These are phyloP conservation scores for Dioscorea cayenensis DNA, from an alignment of 116 monocot genomes.

Conservation along the genomic window DNA sequence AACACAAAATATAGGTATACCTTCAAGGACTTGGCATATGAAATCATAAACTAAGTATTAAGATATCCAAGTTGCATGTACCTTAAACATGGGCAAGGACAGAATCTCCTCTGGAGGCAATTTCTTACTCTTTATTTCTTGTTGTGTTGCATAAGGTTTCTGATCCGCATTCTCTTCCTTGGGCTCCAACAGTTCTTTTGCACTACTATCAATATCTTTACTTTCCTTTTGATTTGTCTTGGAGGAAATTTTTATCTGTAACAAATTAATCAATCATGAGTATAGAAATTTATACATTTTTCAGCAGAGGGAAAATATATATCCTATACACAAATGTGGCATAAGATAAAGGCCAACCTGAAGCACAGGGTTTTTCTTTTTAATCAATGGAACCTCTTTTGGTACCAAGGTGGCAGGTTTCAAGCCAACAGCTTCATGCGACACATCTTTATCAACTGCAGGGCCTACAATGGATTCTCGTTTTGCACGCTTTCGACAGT, in stretches of 20 bases:
- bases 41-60: not conserved
- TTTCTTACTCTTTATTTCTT: constrained; percentile 72
- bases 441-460: constrained; percentile 68
- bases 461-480: constrained; percentile 78
- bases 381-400: constrained; percentile 82
- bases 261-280: not conserved
- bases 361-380: constrained; percentile 84
- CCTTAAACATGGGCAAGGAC: constrained; percentile 98
- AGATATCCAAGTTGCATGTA: constrained; percentile 10
- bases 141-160: constrained; percentile 50
- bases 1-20: not conserved
- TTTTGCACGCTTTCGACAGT: constrained; percentile 48
- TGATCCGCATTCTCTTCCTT: constrained; percentile 20
- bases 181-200: constrained; percentile 17
- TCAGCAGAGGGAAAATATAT: not conserved
- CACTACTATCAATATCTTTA: constrained; percentile 19
- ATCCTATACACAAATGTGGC: not conserved
- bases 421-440: constrained; percentile 90
- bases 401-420: constrained; percentile 72
- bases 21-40: not conserved
- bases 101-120: constrained; percentile 83
- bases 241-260: constrained; percentile 83
- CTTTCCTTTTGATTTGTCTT: constrained; percentile 45
- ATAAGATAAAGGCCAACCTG: constrained; percentile 38
- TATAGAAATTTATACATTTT: not conserved